Base-by-base conservation (phyloP, 768 basidiomycete species). In the Mycena venus region DNA sequence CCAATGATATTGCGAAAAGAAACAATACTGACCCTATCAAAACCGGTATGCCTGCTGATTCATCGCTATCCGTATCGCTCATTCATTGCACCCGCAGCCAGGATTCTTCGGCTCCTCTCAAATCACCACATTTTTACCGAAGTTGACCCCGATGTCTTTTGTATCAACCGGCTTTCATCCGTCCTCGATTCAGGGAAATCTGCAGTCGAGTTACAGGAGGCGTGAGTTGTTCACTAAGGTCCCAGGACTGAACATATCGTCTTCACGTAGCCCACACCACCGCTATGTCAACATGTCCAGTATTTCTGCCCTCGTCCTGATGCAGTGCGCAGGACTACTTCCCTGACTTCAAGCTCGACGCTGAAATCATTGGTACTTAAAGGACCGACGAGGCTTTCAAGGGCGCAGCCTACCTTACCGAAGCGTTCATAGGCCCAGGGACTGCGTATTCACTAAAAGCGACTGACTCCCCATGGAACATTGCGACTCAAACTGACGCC, bases 61-160 rank as follows among this genome's bases (percentile, higher is more conserved):
- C 17, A n/a, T 25, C 29, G 12, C 42, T 21, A 3, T 44, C 17
- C 17, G 17, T 44, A 44, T 19, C 17, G 42, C 42, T 15, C 17
- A 15, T 44, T 44, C 9, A 44, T 44, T 44, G 8, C 42, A 44
- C 17, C 42, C 42, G 8, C 8, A 81, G 79, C 75, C 4, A 81
- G 85, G 0, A 75, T 84, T 36, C 76, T 87, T 42, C 81, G 85
- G 11, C 70, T 79, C 7, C 80, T 86, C 4, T 80, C 84, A 2
- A 80, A 70, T 23, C 80, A 83, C 61, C 84, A 86, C 40, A 80
- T 83, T 38, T 87, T 84, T 68, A 78, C 78, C 12, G 86, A 87
- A 76, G 73, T 85, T 1, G 69, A 42, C 11, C 82, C 83, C 2
- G 81, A 86, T 72, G 82, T 85, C 0, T 86, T 83, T 67, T 73